Conservation (phyloP, 495 filamentous ascomycete genomes). For the Cercophora newfieldiana region DNA sequence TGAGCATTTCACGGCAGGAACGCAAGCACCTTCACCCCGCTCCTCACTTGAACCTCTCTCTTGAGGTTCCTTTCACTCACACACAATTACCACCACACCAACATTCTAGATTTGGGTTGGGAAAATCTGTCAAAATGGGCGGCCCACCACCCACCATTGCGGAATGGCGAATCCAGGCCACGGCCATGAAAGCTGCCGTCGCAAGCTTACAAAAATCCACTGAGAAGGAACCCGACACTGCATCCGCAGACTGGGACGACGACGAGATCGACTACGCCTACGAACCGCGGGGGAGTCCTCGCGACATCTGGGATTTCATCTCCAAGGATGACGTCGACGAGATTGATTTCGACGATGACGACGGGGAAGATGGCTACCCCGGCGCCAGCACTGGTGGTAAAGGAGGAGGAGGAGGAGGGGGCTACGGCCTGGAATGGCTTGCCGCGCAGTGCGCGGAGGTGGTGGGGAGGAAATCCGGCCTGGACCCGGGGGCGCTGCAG, state of each 20-base stretch:
- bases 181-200: constrained; percentile 49
- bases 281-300: constrained; percentile 60
- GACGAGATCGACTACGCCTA: constrained; percentile 62
- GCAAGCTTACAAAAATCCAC: constrained; percentile 32
- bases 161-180: constrained; percentile 47
- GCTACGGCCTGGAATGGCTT: constrained; percentile 62
- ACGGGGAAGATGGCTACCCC: too few relatives aligned
- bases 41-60: too few relatives aligned
- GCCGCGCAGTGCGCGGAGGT: constrained; percentile 61
- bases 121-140: not conserved
- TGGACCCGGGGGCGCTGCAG: constrained; percentile 62
- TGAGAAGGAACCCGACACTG: constrained; percentile 20
- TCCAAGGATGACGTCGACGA: constrained; percentile 67
- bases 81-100: not conserved
- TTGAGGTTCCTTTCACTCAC: too few relatives aligned
- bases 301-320: constrained; percentile 90
- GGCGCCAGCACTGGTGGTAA: too few relatives aligned
- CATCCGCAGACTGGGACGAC: constrained; percentile 33
- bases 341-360: constrained; percentile 38
- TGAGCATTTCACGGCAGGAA: too few relatives aligned
- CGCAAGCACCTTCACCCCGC: too few relatives aligned
- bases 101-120: not conserved
- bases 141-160: constrained; percentile 12
- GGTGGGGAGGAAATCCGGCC: constrained; percentile 58
- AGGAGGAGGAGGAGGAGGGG: constrained; percentile 20